phyloP scores from a whole-genome alignment of 2,329 filamentous ascomycete genomes.

The Alternaria sp. region DNA sequence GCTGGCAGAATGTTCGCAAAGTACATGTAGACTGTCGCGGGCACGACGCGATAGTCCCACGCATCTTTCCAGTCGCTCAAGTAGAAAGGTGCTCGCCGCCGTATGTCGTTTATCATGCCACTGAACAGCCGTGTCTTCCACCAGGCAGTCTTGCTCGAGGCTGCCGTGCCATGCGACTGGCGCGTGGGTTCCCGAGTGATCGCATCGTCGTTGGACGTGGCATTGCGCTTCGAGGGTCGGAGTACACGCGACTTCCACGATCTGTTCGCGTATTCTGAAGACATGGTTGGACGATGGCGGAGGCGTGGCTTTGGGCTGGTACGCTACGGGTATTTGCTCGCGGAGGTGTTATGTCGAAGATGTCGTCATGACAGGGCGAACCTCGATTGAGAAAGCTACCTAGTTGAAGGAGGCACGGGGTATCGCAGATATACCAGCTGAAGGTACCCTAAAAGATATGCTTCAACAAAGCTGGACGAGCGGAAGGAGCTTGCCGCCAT shows the following conservation, averaged over 20 bases:
- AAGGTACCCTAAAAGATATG: neutral
- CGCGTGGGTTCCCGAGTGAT: conserved; percentile 25
- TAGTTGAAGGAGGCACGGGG: neutral
- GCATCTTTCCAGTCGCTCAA: conserved; percentile 84
- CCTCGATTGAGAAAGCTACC: neutral
- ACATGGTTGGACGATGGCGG: conserved; percentile 22
- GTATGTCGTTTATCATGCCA: conserved; percentile 80
- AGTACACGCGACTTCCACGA: conserved; percentile 28
- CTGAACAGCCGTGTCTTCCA: conserved; percentile 77
- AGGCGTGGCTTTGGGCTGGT: conserved; percentile 24
- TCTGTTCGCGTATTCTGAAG: conserved; percentile 14
- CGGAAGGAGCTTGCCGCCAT: neutral
- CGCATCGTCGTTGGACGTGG: neutral
- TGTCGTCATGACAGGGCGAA: conserved; percentile 12
- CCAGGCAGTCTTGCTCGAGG: conserved; percentile 57
- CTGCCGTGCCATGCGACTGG: conserved; percentile 16
- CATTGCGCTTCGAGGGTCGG: conserved; percentile 1
- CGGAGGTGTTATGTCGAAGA: conserved; percentile 22
- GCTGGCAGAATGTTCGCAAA: conserved; percentile 92
- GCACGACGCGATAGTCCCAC: conserved; percentile 88
- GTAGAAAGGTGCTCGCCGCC: conserved; percentile 77
- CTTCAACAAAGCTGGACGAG: neutral
- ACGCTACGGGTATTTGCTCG: conserved; percentile 24
- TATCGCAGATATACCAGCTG: neutral
- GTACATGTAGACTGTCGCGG: conserved; percentile 90